Evolutionary conservation across 1,139 yeast species (phyloP), one percentile per base, ranked within the genome.

Genomic region (Kodamaea alishanica): DNA sequence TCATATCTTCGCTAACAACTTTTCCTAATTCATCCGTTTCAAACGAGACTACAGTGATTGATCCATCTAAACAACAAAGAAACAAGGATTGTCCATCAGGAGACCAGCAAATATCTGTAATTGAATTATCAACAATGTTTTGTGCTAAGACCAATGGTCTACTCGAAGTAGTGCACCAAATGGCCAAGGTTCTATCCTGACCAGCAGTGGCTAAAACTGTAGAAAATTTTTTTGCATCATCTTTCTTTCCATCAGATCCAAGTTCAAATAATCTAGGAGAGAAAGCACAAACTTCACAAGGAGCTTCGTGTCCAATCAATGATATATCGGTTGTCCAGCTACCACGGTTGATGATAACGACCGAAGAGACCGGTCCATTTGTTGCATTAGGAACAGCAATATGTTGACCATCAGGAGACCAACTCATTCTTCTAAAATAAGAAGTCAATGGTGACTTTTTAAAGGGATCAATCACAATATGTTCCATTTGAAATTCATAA

Each of bases 341-440:
- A 24, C 97, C 98, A 62, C 98, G 73, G 49, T 85, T 84, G 24
- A 92, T 81, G 27, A 92, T 79, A 0, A 90, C 92, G 5, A 89
- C 92, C 0, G 96, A 82, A 1, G 96, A 80, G 0, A 92, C 94
- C 0, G 97, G 97, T 0, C 97, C 97, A 60, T 94, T 92, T 7
- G 95, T 88, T 1, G 98, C 97, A 61, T 92, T 94, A 0, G 98
- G 96, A 0, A 87, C 96, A 0, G 97, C 97, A 37, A 92, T 85
- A 54, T 86, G 92, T 57, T 87, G 94, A 1, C 98, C 98, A 61
- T 92, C 97, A 0, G 98, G 98, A 0, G 97, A 87, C 99, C 99
- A 92, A 23, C 96, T 85, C 63, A 86, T 76, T 49, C 97, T 70
- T 49, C 98, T 71, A 58, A 89, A 92, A 59, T 92, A 92, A 0